Conservation (phyloP, 306 rosid genomes). For the Ceratonia siliqua region DNA sequence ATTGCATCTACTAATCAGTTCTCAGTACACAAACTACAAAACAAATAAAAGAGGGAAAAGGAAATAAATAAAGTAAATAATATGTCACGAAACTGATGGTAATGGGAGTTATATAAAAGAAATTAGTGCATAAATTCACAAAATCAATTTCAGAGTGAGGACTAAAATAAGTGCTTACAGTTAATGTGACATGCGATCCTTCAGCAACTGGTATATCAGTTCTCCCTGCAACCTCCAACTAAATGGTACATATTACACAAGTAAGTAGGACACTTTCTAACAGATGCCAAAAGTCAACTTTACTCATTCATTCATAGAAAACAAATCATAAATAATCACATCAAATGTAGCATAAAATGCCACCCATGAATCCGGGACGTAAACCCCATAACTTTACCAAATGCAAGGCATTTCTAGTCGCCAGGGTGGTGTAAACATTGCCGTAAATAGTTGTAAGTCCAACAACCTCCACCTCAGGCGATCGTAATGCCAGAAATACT, state of each 20-base stretch:
- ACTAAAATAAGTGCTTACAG: conserved; percentile 52
- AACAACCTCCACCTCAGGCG: conserved; percentile 79
- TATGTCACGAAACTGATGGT: background rate
- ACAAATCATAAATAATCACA: background rate
- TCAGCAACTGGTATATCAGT: conserved; percentile 95
- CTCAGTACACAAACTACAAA: conserved; percentile 1
- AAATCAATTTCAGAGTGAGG: background rate
- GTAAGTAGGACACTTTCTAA: background rate
- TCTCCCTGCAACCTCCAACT: conserved; percentile 93
- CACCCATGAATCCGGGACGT: background rate
- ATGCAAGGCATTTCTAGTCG: conserved; percentile 96
- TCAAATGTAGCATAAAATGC: background rate
- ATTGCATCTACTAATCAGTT: background rate
- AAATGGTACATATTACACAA: conserved; percentile 24
- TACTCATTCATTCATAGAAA: background rate
- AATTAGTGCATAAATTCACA: background rate
- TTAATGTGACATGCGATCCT: conserved; percentile 88
- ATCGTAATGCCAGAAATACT: conserved; percentile 74
- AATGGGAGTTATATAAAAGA: background rate
- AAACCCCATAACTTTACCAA: conserved; percentile 49
- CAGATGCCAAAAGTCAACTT: background rate
- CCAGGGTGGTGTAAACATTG: conserved; percentile 83
- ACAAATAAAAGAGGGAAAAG: background rate
- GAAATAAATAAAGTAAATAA: background rate
- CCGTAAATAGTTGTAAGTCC: conserved; percentile 92